Evolutionary conservation across 1,284 basidiomycete genomes (phyloP).

Genomic region (Sanghuangporus weigelae): DNA sequence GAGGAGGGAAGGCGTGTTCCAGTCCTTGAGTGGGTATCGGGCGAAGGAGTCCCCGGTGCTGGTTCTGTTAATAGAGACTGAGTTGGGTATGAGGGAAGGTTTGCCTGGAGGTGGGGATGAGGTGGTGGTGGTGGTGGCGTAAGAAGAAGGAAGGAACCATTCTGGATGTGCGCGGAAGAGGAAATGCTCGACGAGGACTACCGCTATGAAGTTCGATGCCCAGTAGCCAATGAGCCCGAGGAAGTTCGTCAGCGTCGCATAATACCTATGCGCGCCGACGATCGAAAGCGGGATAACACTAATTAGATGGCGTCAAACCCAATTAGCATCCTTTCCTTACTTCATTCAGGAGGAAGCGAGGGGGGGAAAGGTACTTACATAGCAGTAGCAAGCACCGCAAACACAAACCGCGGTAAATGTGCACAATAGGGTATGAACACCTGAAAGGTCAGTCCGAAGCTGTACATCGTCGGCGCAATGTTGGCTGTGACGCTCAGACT

Average conservation of each 20-base stretch:
- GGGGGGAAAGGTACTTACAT: constrained; percentile 47
- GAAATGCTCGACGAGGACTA: constrained; percentile 61
- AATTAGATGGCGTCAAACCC: not conserved
- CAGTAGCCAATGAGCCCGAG: constrained; percentile 74
- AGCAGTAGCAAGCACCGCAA: constrained; percentile 76
- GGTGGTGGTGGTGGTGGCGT: not conserved
- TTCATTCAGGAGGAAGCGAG: not conserved
- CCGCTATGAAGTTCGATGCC: constrained; percentile 52
- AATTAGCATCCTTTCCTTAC: not conserved
- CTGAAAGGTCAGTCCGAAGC: constrained; percentile 78
- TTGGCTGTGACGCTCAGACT: constrained; percentile 81
- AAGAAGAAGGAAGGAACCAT: not conserved
- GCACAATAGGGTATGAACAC: constrained; percentile 66
- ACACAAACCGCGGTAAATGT: constrained; percentile 78
- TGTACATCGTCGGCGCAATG: constrained; percentile 82
- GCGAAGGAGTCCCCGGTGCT: constrained; percentile 33
- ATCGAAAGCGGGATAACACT: constrained; percentile 56
- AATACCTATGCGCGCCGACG: constrained; percentile 63
- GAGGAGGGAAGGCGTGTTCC: constrained; percentile 51
- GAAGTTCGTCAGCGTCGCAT: constrained; percentile 60
- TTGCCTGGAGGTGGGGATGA: not conserved
- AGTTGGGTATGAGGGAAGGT: not conserved
- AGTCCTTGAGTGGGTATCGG: constrained; percentile 46
- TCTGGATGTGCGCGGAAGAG: constrained; percentile 41
- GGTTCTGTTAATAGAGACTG: not conserved